Conservation (phyloP, 345 rosid species). For the Durio zibethinus region DNA sequence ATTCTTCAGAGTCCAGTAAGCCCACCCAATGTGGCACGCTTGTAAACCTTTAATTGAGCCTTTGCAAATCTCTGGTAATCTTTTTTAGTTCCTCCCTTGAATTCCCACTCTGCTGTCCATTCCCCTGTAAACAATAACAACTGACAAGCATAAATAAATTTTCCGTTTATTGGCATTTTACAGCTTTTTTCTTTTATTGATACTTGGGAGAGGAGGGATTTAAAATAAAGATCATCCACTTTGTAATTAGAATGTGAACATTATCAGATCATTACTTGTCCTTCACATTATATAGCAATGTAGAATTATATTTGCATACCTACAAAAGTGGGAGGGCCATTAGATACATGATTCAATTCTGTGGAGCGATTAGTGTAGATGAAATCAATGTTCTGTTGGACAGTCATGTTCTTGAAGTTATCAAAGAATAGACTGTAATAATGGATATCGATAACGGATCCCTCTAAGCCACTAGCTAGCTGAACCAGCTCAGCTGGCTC, state of each 20-base stretch:
- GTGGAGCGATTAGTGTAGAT: conserved; percentile 28
- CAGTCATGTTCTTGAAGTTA: conserved; percentile 23
- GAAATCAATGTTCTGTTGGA: conserved; percentile 52
- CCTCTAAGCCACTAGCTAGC: conserved; percentile 27
- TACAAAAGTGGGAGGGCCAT: conserved; percentile 53
- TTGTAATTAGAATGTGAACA: no score
- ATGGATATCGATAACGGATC: conserved; percentile 21
- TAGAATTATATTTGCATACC: conserved; percentile 24
- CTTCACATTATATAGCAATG: no score
- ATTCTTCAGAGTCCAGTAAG: conserved; percentile 58
- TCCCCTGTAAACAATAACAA: conserved; percentile 32
- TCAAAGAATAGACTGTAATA: background rate
- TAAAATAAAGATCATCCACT: background rate
- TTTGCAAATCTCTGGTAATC: conserved; percentile 41
- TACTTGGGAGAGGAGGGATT: background rate
- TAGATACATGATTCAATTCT: conserved; percentile 27
- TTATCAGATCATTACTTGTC: background rate
- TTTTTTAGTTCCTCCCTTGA: conserved; percentile 36
- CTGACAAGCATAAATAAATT: background rate
- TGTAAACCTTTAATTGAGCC: conserved; percentile 44
- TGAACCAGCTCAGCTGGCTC: no score
- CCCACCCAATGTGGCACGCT: conserved; percentile 59
- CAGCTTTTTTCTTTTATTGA: background rate
- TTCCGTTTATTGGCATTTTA: background rate
- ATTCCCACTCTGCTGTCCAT: conserved; percentile 58